Evolutionary conservation across 2,329 filamentous ascomycete genomes (phyloP).

Genomic region (Oidium heveae): DNA sequence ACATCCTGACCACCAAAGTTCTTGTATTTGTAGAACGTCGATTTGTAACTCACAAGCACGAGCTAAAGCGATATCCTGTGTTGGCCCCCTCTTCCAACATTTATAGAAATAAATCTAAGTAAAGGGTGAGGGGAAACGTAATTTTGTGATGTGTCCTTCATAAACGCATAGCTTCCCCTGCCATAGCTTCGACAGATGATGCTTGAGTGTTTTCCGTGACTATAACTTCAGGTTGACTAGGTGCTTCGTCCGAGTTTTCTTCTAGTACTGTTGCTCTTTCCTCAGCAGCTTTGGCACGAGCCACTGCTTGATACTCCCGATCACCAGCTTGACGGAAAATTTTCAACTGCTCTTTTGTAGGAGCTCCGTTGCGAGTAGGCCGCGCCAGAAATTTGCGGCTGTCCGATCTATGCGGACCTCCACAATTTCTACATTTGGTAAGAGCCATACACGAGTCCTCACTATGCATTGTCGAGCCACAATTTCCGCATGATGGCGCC

Average conservation of each 20-base stretch:
- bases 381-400: neutral
- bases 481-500: neutral
- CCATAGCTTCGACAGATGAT: neutral
- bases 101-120: neutral
- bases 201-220: neutral
- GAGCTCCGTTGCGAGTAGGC: neutral
- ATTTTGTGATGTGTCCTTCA: neutral
- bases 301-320: neutral
- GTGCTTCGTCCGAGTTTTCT: neutral
- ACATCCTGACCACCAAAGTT: neutral
- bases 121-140: neutral
- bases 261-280: neutral
- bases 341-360: neutral
- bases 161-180: neutral
- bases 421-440: neutral
- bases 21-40: neutral
- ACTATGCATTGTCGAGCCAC: neutral
- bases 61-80: neutral
- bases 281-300: neutral
- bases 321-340: neutral
- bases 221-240: neutral
- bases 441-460: neutral
- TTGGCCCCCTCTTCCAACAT: neutral
- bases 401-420: neutral
- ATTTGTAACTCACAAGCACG: neutral